These are phyloP conservation scores for Tilletia walkeri DNA, from an alignment of 1,284 basidiomycete species.

Conservation along the genomic window DNA sequence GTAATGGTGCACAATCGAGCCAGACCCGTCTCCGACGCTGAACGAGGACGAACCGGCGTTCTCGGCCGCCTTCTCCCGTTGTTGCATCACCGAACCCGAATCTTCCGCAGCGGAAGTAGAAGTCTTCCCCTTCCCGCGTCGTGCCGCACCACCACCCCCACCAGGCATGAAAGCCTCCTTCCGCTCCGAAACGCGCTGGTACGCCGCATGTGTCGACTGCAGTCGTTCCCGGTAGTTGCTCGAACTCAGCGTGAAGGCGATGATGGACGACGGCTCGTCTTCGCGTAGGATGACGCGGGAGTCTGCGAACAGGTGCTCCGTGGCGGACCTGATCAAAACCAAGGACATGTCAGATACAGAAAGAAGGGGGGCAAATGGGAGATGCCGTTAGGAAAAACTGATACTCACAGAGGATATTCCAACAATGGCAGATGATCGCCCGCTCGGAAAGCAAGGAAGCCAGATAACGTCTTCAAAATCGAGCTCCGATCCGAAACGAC, in stretches of 20 bases:
- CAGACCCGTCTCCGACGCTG: background rate
- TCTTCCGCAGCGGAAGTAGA: no score
- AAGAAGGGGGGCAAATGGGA: background rate
- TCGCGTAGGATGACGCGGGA: slow-evolving; percentile 92
- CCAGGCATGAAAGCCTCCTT: slow-evolving; percentile 68
- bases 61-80: no score
- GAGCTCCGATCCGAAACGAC: slow-evolving; percentile 69
- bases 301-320: slow-evolving; percentile 75
- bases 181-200: slow-evolving; percentile 26
- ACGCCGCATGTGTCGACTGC: slow-evolving; percentile 20
- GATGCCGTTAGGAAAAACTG: background rate
- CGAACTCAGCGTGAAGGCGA: slow-evolving; percentile 89
- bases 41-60: background rate
- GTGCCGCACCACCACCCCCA: slow-evolving; percentile 56
- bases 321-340: slow-evolving; percentile 25
- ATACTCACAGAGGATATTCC: slow-evolving; percentile 62
- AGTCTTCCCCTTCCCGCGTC: no score
- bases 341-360: background rate
- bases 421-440: slow-evolving; percentile 61
- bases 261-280: slow-evolving; percentile 96
- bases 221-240: slow-evolving; percentile 66
- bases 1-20: background rate
- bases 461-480: slow-evolving; percentile 80
- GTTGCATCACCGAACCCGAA: no score
- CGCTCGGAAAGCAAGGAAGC: slow-evolving; percentile 62